A percentile compares a stretch with the other conserved stretches of the same genome.
phyloP scores from a whole-genome alignment of 169 alveolate species.

The Plasmodium sp. region DNA sequence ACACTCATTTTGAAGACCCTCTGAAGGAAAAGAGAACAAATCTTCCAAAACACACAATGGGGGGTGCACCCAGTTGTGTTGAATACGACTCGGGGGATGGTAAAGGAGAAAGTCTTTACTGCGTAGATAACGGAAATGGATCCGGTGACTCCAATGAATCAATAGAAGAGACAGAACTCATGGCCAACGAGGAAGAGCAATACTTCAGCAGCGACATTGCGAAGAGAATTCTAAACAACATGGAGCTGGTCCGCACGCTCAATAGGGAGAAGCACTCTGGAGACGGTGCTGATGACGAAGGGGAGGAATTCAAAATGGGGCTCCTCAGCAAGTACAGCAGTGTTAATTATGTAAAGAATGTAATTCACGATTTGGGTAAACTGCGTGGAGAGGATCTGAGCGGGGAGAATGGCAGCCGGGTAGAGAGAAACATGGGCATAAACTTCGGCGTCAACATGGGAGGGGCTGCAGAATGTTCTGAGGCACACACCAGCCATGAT shows the following conservation, averaged over 20 bases:
- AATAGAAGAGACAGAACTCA: not conserved
- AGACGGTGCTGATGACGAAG: not conserved
- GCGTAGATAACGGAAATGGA: not conserved
- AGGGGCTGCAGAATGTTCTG: not conserved
- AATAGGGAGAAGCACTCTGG: not conserved
- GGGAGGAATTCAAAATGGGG: not conserved
- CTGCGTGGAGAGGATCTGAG: not conserved
- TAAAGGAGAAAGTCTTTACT: not conserved
- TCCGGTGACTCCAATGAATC: not conserved
- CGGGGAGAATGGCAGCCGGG: not conserved
- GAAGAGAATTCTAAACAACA: constrained; percentile 12
- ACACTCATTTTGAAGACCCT: not conserved
- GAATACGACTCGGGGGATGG: not conserved
- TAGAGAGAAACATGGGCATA: not conserved
- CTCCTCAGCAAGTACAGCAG: not conserved
- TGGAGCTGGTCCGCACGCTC: not conserved
- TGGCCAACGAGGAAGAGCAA: not conserved
- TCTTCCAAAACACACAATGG: not conserved
- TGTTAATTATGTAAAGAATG: not conserved
- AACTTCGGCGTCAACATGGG: not conserved
- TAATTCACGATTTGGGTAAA: not conserved
- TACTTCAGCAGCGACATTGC: not conserved
- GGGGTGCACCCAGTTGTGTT: not conserved
- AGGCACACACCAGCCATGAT: not conserved
- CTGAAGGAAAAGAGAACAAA: not conserved